Conservation (phyloP, 1,139 yeast genomes). For the Chernovozyma aurita region DNA sequence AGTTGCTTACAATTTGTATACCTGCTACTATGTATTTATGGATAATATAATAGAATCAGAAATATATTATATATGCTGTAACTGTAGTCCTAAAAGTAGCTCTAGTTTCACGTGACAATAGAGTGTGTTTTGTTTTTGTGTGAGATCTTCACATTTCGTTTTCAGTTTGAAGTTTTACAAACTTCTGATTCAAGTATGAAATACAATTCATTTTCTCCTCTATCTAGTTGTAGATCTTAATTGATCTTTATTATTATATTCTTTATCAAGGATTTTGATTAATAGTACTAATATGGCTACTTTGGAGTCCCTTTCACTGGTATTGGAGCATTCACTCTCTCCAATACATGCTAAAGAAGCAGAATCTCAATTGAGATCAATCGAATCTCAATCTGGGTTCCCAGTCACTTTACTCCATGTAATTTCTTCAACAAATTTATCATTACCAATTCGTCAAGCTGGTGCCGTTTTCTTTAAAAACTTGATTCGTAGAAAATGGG, state of each 20-base stretch:
- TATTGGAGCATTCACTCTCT: conserved; percentile 46
- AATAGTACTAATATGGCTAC: conserved; percentile 35
- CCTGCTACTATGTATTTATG: neutral
- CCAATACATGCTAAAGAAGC: conserved; percentile 58
- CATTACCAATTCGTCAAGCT: conserved; percentile 66
- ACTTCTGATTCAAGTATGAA: too few relatives aligned
- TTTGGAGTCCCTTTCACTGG: conserved; percentile 39
- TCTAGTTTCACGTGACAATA: too few relatives aligned
- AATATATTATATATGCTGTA: neutral
- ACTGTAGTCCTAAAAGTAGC: too few relatives aligned
- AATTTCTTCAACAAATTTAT: conserved; percentile 59
- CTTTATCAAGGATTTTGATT: too few relatives aligned
- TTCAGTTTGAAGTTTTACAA: too few relatives aligned
- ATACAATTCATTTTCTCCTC: too few relatives aligned
- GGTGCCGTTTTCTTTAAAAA: conserved; percentile 91
- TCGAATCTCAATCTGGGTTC: conserved; percentile 71
- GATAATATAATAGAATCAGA: neutral
- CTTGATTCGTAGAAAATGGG: conserved; percentile 80
- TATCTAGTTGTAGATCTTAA: too few relatives aligned
- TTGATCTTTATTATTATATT: too few relatives aligned
- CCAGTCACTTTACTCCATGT: conserved; percentile 71
- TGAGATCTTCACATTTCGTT: too few relatives aligned
- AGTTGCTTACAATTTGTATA: too few relatives aligned
- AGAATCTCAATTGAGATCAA: conserved; percentile 51
- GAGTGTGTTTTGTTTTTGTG: too few relatives aligned